Evolutionary conservation across 768 basidiomycete species (phyloP).

Genomic region (Mycena leptocephala): DNA sequence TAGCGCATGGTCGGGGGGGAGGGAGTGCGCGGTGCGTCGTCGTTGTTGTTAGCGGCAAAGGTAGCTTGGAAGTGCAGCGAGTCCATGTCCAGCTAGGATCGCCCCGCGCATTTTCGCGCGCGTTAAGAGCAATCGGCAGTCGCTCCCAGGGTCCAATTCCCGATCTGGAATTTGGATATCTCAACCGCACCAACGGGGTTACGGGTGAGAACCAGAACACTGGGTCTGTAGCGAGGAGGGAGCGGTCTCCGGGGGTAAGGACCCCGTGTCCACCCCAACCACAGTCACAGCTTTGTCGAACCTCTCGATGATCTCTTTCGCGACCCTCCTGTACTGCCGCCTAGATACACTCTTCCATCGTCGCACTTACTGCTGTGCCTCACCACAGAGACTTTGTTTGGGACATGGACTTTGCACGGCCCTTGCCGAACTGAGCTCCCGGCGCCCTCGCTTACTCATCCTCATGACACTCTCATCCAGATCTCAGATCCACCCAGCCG

Average conservation of each 20-base stretch:
- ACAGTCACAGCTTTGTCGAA: too few species aligned
- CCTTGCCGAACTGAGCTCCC: not conserved
- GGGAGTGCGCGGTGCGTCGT: slow-evolving; percentile 82
- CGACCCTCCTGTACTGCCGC: too few species aligned
- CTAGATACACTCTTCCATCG: too few species aligned
- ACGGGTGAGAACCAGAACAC: not conserved
- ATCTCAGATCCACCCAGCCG: not conserved
- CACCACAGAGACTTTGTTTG: too few species aligned
- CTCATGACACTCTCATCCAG: not conserved
- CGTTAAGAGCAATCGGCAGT: slow-evolving; percentile 4
- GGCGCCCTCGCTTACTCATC: not conserved
- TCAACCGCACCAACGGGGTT: not conserved
- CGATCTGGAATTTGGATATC: slow-evolving; percentile 2
- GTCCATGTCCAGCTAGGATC: slow-evolving; percentile 51
- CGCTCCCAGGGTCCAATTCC: not conserved
- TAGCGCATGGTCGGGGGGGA: slow-evolving; percentile 67
- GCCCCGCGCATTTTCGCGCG: not conserved
- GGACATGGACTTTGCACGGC: too few species aligned
- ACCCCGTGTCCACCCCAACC: not conserved
- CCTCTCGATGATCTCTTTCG: too few species aligned
- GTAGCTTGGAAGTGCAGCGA: slow-evolving; percentile 67
- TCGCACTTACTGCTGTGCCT: too few species aligned
- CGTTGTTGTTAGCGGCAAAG: slow-evolving; percentile 44
- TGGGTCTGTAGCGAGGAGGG: slow-evolving; percentile 24
- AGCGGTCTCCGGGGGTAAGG: not conserved